phyloP scores from a whole-genome alignment of 139 green algal genomes.

The Astrephomene gubernaculifera region DNA sequence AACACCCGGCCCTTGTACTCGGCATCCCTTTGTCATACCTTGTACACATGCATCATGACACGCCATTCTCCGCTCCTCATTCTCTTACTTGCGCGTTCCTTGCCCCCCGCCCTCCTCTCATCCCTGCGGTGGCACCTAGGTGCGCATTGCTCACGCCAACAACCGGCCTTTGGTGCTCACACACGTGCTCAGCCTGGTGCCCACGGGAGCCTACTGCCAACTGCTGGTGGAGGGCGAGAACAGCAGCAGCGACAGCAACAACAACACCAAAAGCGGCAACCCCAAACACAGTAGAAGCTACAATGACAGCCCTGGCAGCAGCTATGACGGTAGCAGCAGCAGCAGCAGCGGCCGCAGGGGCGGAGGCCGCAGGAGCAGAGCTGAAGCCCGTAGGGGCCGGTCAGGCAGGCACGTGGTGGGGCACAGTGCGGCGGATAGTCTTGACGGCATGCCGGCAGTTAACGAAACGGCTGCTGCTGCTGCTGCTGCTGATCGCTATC shows the following conservation, averaged over 20 bases:
- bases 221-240: background rate
- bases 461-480: too few species aligned
- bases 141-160: too few species aligned
- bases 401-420: too few species aligned
- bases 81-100: background rate
- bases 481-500: too few species aligned
- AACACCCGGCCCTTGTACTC: background rate
- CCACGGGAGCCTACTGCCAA: constrained; percentile 1
- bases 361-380: background rate
- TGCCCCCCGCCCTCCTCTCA: background rate
- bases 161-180: background rate
- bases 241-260: background rate
- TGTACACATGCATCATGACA: background rate
- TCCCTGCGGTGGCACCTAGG: background rate
- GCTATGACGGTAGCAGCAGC: background rate
- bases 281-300: too few species aligned
- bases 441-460: too few species aligned
- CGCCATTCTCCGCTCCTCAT: background rate
- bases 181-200: background rate
- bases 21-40: background rate
- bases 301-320: background rate
- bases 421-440: too few species aligned
- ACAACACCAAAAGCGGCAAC: too few species aligned
- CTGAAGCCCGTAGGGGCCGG: background rate
- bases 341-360: background rate